These are phyloP conservation scores for Vitis vinifera DNA, from an alignment of 164 flowering plant genomes.

Conservation along the genomic window ASM3070453v1 NC_081820.1:21568501-21569000, in stretches of 20 bases:
- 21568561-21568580: too few relatives aligned
- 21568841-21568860: slow-evolving; percentile 54
- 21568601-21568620: too few relatives aligned
- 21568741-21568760: slow-evolving; percentile 30
- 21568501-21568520: too few relatives aligned
- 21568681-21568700: slow-evolving; percentile 31
- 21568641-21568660: neutral
- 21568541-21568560: too few relatives aligned
- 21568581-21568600: too few relatives aligned
- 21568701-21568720: slow-evolving; percentile 18
- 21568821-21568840: slow-evolving; percentile 60
- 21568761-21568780: slow-evolving; percentile 34
- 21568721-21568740: slow-evolving; percentile 12
- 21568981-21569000: neutral
- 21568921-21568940: neutral
- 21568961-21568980: neutral
- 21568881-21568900: neutral
- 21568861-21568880: neutral
- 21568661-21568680: neutral
- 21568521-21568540: too few relatives aligned
- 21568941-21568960: too few relatives aligned
- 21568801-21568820: slow-evolving; percentile 62
- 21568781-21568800: slow-evolving; percentile 50
- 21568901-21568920: neutral
- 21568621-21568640: neutral